These are phyloP conservation scores for Ceratocystis ficicola DNA, from an alignment of 2,329 filamentous ascomycete species.

Conservation along the genomic window DNA sequence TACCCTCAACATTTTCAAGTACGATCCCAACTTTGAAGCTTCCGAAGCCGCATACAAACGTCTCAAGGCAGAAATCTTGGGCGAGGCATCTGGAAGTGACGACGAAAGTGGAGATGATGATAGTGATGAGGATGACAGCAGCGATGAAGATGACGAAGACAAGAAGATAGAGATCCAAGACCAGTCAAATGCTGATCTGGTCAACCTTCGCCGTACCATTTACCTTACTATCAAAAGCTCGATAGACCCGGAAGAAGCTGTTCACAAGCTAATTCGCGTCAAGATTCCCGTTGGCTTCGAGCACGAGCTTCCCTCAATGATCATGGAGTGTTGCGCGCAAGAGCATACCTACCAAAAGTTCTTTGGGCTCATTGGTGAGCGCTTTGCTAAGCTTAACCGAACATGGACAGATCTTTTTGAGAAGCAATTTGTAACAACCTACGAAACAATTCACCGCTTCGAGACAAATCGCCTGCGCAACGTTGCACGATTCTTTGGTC, in stretches of 20 bases:
- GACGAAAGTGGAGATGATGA: constrained; percentile 49
- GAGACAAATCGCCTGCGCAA: constrained; percentile 93
- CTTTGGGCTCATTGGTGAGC: constrained; percentile 84
- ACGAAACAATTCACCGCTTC: constrained; percentile 93
- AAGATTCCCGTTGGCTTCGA: constrained; percentile 78
- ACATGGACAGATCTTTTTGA: constrained; percentile 92
- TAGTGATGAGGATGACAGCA: constrained; percentile 53
- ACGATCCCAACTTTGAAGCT: constrained; percentile 76
- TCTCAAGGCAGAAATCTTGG: constrained; percentile 84
- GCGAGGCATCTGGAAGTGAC: constrained; percentile 79
- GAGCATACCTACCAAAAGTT: constrained; percentile 97
- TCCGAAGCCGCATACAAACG: constrained; percentile 83
- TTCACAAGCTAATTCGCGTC: constrained; percentile 93
- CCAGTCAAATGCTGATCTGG: constrained; percentile 88
- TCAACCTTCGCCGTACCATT: constrained; percentile 85
- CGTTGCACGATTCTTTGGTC: constrained; percentile 87
- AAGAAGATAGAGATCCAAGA: constrained; percentile 93
- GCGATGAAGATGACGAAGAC: constrained; percentile 63
- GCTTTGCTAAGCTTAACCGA: constrained; percentile 90
- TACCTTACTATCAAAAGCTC: constrained; percentile 97
- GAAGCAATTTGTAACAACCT: constrained; percentile 80
- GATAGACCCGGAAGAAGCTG: constrained; percentile 90
- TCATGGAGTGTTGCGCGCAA: constrained; percentile 92
- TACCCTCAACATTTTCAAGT: constrained; percentile 88
- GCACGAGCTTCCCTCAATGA: constrained; percentile 85